Conservation (phyloP, 441 rosid species). For the Syzygium malaccense region DNA sequence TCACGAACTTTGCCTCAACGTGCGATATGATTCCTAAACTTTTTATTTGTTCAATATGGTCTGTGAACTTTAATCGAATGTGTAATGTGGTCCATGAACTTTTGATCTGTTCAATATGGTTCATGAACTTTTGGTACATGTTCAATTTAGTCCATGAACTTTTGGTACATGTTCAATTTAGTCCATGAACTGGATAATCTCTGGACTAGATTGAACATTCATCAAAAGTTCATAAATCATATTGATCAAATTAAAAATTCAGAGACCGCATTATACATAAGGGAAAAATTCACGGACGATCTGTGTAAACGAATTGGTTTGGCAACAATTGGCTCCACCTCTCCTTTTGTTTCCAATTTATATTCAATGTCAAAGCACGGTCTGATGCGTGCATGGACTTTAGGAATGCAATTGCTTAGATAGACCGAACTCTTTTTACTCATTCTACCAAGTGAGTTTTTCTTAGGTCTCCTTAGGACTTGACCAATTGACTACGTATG, state of each 20-base stretch:
- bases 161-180: too few species aligned
- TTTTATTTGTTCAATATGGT: too few species aligned
- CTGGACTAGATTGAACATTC: too few species aligned
- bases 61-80: accelerated
- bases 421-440: not conserved
- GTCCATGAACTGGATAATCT: too few species aligned
- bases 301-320: not conserved
- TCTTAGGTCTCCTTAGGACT: not conserved
- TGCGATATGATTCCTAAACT: accelerated
- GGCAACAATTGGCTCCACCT: not conserved
- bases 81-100: accelerated
- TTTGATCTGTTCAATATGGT: too few species aligned
- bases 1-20: accelerated
- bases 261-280: accelerated
- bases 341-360: not conserved
- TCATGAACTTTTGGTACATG: too few species aligned
- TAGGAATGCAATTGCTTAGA: not conserved
- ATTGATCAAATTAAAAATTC: too few species aligned
- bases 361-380: not conserved
- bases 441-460: not conserved
- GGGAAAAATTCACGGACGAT: too few species aligned
- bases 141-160: too few species aligned
- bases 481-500: not conserved
- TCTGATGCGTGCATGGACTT: not conserved
- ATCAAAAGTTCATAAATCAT: too few species aligned